Evolutionary conservation across 148 eudicot genomes (phyloP).

Genomic region (Rhododendron griersonianum): DNA sequence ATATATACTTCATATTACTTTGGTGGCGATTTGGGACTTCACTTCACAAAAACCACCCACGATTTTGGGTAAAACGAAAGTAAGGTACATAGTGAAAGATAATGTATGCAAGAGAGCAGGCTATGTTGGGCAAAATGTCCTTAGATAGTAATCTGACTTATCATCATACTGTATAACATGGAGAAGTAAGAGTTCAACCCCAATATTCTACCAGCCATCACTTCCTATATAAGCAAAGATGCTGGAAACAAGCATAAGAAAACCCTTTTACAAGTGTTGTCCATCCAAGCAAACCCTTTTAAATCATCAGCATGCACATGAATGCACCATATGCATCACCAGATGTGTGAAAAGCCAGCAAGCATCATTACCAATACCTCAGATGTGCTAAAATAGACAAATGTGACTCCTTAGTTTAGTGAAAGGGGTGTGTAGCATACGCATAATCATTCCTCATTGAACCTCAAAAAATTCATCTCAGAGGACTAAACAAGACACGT

Average conservation of each 20-base stretch:
- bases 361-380: not conserved
- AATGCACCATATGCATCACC: not conserved
- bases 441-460: not conserved
- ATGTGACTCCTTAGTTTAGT: not conserved
- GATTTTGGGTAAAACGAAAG: not conserved
- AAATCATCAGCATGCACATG: not conserved
- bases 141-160: not conserved
- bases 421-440: not conserved
- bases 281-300: not conserved
- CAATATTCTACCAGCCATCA: not conserved
- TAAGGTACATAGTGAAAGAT: not conserved
- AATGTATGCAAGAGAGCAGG: not conserved
- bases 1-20: not conserved
- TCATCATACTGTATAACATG: not conserved
- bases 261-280: not conserved
- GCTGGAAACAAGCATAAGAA: not conserved
- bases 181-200: not conserved
- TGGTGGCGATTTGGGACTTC: too few relatives aligned
- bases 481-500: not conserved
- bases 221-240: not conserved
- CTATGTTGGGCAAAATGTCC: not conserved
- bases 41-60: not conserved
- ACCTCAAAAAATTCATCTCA: not conserved
- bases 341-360: not conserved
- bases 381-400: not conserved